Percentiles rank a stretch among this genome's conserved stretches.
These are phyloP conservation scores for Cochlearia excelsa DNA, from an alignment of 345 rosid genomes.

Conservation along the genomic window DNA sequence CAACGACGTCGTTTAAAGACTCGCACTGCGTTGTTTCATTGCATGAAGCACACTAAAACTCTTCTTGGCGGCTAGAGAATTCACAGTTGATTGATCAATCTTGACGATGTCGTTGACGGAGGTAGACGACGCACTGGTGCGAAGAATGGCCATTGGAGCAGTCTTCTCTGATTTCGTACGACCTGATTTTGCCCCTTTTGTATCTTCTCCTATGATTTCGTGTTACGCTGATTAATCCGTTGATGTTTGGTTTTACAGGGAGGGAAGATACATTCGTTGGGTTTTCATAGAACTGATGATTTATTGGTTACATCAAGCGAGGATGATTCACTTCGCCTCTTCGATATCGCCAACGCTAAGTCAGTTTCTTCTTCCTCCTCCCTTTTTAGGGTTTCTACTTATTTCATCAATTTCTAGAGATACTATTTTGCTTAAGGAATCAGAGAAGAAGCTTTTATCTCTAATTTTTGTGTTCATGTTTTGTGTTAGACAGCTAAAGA, in stretches of 20 bases:
- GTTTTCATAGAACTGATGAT: conserved; percentile 92
- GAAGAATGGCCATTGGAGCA: conserved; percentile 90
- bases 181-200: background rate
- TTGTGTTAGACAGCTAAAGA: conserved; percentile 87
- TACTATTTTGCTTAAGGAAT: background rate
- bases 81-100: conserved; percentile 15
- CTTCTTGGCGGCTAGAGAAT: background rate
- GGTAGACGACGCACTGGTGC: conserved; percentile 65
- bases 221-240: background rate
- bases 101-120: conserved; percentile 51
- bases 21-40: background rate
- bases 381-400: conserved; percentile 18
- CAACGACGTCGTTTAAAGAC: background rate
- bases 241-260: conserved; percentile 50
- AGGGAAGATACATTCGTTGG: conserved; percentile 77
- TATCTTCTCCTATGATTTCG: background rate
- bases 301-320: conserved; percentile 86
- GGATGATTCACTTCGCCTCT: conserved; percentile 91
- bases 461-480: conserved; percentile 11
- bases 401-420: background rate
- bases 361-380: conserved; percentile 38
- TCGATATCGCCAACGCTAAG: conserved; percentile 89
- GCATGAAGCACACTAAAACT: conserved; percentile 22
- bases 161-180: conserved; percentile 92
- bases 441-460: background rate